A percentile compares a stretch with the other conserved stretches of the same genome.
Evolutionary conservation across 1,284 basidiomycete genomes (phyloP).

Genomic region (Melampsora occidentalis): DNA sequence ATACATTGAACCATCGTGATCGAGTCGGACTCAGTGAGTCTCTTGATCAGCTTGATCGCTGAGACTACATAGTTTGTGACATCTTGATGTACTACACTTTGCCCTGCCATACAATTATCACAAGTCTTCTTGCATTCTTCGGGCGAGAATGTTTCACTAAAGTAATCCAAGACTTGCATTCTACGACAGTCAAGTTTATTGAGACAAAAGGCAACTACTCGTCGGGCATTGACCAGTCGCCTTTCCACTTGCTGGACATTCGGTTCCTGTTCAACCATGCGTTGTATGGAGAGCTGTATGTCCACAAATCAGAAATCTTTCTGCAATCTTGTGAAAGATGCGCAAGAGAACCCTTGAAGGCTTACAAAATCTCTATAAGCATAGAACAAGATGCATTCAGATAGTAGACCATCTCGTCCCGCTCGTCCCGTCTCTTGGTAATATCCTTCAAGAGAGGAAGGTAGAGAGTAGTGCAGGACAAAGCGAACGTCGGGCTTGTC

Average conservation of each 20-base stretch:
- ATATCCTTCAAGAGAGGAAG: conserved; percentile 59
- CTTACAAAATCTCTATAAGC: conserved; percentile 41
- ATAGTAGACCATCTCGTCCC: conserved; percentile 68
- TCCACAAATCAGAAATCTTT: not conserved
- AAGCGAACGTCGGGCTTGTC: conserved; percentile 81
- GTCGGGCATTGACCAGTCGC: conserved; percentile 61
- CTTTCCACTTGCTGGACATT: conserved; percentile 61
- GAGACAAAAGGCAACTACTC: conserved; percentile 71
- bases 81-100: conserved; percentile 59
- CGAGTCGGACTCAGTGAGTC: conserved; percentile 47
- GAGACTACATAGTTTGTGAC: conserved; percentile 61
- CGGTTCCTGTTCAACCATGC: conserved; percentile 60
- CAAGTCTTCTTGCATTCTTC: conserved; percentile 65
- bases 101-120: conserved; percentile 67
- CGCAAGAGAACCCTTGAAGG: not conserved
- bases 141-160: conserved; percentile 63
- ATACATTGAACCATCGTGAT: conserved; percentile 58
- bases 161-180: conserved; percentile 73
- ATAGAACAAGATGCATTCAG: conserved; percentile 61
- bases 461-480: conserved; percentile 72
- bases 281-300: conserved; percentile 60
- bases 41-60: conserved; percentile 61
- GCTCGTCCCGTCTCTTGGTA: conserved; percentile 83
- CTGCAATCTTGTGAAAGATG: not conserved
- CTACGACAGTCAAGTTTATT: conserved; percentile 85